Evolutionary conservation across 2,329 filamentous ascomycete species (phyloP), one percentile per base, ranked within the genome.

Genomic region (Coleophoma crateriformis): DNA sequence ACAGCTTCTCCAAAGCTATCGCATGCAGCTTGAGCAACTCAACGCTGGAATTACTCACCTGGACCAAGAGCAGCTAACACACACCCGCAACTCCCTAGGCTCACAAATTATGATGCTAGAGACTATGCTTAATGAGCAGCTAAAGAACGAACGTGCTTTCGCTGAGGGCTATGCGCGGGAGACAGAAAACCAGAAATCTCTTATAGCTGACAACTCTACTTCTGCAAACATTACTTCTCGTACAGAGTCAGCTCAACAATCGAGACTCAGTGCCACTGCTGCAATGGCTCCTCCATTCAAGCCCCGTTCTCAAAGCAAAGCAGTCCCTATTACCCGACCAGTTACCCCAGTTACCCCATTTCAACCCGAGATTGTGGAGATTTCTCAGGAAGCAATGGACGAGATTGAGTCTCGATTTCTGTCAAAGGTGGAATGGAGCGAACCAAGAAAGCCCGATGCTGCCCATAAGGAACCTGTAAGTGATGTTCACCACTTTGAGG

Each of bases 11-110:
- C 51, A 58, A 17, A 46, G 68, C 39, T 71, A 84, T 48, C 72
- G 71, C 38, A 58, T 61, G n/a, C 72, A 73, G n/a, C 68, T 84
- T 51, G 78, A 75, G 58, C 75, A 76, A 50, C 69, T 77, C 38
- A 75, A 82, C 54, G 75, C 79, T 51, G 80, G 85, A 55, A 64
- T 84, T 41, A 72, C 75, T 47, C 82, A 78, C 68, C 84, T 84
- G 53, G 80, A 84, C 50, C 78, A 79, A 55, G 72, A 70, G 53
- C 65, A 70, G 33, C 74, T 80, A 61, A 70, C 75, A 52, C 58
- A 66, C 22, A 70, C 72, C 40, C 71, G 68, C 3, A 59, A 67
- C 34, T 61, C 67, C 34, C 60, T 79, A 50, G 65, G 68, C n/a
- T 63, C 68, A 19, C 57, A 61, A 14, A 59, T 64, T 39, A 50